Percentiles rank a stretch among this genome's conserved stretches.
Conservation (phyloP, 2,329 filamentous ascomycete species). For the Exutisphaerella laricina region DNA sequence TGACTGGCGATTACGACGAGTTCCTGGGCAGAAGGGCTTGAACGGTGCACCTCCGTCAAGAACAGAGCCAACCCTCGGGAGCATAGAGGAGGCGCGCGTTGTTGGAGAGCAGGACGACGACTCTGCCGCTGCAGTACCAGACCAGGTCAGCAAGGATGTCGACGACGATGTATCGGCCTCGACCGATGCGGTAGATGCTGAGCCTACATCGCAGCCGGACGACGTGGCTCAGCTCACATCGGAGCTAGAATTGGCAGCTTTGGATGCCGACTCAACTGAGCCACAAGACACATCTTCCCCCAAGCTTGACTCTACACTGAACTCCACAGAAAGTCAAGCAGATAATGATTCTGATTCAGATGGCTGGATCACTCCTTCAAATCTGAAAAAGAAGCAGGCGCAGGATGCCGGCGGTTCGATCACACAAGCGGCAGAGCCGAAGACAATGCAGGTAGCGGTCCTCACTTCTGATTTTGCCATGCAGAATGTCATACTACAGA, state of each 20-base stretch:
- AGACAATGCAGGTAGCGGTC: slow-evolving; percentile 76
- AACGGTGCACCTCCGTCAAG: slow-evolving; percentile 61
- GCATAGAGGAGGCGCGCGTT: background rate
- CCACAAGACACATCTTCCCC: slow-evolving; percentile 20
- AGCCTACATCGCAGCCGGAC: background rate
- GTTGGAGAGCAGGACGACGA: background rate
- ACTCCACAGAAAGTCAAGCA: slow-evolving; percentile 33
- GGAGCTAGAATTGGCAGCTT: slow-evolving; percentile 8
- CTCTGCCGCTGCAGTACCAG: background rate
- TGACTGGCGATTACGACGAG: slow-evolving; percentile 74
- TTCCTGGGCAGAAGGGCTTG: slow-evolving; percentile 70
- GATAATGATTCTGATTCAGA: slow-evolving; percentile 55
- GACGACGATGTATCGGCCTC: slow-evolving; percentile 2
- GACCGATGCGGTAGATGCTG: background rate
- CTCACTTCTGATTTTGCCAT: slow-evolving; percentile 95
- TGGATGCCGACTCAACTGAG: slow-evolving; percentile 20
- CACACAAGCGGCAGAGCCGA: slow-evolving; percentile 46
- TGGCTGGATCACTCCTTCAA: slow-evolving; percentile 91
- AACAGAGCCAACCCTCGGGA: slow-evolving; percentile 21
- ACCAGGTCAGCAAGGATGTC: background rate
- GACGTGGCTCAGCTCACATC: slow-evolving; percentile 11
- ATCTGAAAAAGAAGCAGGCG: slow-evolving; percentile 76
- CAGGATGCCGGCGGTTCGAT: slow-evolving; percentile 52
- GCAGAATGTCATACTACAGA: slow-evolving; percentile 92
- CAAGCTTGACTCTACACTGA: slow-evolving; percentile 24